Evolutionary conservation across 768 basidiomycete species (phyloP).

Genomic region (Rhodocollybia butyracea): DNA sequence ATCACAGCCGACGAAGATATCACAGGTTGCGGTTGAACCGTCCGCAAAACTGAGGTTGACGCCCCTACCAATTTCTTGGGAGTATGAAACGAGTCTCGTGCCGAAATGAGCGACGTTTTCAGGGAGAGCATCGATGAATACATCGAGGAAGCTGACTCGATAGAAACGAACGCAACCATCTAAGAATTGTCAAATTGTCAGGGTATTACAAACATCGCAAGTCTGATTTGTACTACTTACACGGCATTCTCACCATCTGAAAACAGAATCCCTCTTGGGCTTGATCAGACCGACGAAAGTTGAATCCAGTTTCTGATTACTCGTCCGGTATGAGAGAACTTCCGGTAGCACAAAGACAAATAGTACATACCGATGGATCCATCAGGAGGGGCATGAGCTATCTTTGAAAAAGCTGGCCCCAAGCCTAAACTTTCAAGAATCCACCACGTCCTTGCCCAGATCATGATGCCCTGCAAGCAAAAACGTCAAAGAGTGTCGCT

Average conservation of each 20-base stretch:
- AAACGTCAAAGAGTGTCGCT: slow-evolving; percentile 18
- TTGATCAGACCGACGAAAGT: slow-evolving; percentile 42
- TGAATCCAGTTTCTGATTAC: slow-evolving; percentile 38
- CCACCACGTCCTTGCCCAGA: slow-evolving; percentile 45
- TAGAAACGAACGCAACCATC: slow-evolving; percentile 45
- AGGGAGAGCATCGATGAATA: slow-evolving; percentile 32
- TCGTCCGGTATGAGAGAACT: background rate
- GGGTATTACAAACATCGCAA: background rate
- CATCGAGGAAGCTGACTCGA: slow-evolving; percentile 45
- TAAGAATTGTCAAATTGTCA: slow-evolving; percentile 9
- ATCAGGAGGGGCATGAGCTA: slow-evolving; percentile 31
- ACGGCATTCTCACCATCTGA: slow-evolving; percentile 38
- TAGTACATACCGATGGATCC: slow-evolving; percentile 23
- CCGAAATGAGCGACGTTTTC: slow-evolving; percentile 33
- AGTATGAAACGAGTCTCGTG: slow-evolving; percentile 30
- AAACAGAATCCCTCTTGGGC: slow-evolving; percentile 35
- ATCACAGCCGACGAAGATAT: slow-evolving; percentile 45
- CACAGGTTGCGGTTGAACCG: slow-evolving; percentile 29
- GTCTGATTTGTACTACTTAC: slow-evolving; percentile 18
- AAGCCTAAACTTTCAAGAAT: slow-evolving; percentile 43
- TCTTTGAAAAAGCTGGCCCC: slow-evolving; percentile 25
- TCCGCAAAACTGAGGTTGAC: slow-evolving; percentile 27
- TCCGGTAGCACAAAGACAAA: background rate
- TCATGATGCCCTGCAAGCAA: slow-evolving; percentile 36
- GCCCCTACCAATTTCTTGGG: slow-evolving; percentile 5